A percentile compares a stretch with the other conserved stretches of the same genome.
Evolutionary conservation across 331 rosid species (phyloP).

Genomic region (Telfairia occidentalis): DNA sequence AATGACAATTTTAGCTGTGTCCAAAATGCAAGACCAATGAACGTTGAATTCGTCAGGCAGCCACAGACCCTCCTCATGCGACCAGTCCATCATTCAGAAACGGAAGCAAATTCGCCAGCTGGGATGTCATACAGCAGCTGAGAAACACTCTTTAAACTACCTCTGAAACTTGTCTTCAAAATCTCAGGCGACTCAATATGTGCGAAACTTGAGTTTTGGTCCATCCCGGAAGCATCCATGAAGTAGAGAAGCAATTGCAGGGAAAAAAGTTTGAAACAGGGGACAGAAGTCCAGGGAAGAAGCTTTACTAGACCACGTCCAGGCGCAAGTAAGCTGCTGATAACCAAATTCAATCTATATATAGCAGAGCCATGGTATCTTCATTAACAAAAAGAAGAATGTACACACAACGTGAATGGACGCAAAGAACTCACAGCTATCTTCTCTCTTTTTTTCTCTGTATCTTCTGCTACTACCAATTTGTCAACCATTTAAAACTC

Average conservation of each 20-base stretch:
- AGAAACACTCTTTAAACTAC: slow-evolving; percentile 20
- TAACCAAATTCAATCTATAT: slow-evolving; percentile 25
- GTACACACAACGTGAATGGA: neutral
- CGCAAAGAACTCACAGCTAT: neutral
- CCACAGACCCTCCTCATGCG: slow-evolving; percentile 4
- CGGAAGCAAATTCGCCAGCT: slow-evolving; percentile 16
- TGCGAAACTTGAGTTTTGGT: slow-evolving; percentile 27
- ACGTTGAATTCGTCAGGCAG: neutral
- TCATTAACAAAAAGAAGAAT: neutral
- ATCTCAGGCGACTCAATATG: slow-evolving; percentile 25
- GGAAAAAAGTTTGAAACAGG: neutral
- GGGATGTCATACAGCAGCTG: slow-evolving; percentile 16
- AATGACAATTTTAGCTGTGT: neutral
- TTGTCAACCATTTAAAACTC: neutral
- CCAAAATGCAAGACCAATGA: neutral
- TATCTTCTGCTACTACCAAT: neutral
- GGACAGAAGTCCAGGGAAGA: neutral
- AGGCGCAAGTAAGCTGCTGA: slow-evolving; percentile 21
- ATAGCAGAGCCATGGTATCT: neutral
- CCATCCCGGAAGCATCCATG: slow-evolving; percentile 30
- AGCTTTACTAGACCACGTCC: slow-evolving; percentile 11
- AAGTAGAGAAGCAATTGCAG: neutral
- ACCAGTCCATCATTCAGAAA: slow-evolving; percentile 19
- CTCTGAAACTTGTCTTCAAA: slow-evolving; percentile 21
- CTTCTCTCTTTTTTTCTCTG: neutral